These are phyloP conservation scores for Gleditsia sinensis DNA, from an alignment of 306 rosid genomes.

Conservation along the genomic window DNA sequence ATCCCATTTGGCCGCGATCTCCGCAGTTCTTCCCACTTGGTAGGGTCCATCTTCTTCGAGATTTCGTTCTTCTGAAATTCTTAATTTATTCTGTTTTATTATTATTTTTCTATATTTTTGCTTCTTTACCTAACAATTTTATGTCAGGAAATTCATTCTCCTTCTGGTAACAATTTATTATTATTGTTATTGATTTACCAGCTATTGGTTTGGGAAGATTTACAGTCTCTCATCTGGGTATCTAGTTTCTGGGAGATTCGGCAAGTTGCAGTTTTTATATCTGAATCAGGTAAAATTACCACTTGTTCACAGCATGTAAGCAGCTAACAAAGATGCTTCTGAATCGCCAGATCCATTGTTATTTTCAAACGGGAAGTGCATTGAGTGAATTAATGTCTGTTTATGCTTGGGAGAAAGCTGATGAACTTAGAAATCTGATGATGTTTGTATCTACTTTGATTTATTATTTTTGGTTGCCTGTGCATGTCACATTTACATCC, in stretches of 20 bases:
- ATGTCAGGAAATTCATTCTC: not conserved
- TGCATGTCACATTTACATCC: constrained; percentile 1
- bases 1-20: constrained; percentile 33
- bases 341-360: constrained; percentile 33
- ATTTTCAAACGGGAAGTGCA: not conserved
- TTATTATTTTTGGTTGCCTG: not conserved
- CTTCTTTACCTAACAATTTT: constrained; percentile 3
- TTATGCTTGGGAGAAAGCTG: constrained; percentile 8
- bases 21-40: constrained; percentile 2
- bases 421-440: constrained; percentile 1
- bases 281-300: constrained; percentile 42
- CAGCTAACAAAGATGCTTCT: not conserved
- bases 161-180: not conserved
- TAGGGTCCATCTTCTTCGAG: not conserved
- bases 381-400: not conserved
- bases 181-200: constrained; percentile 28
- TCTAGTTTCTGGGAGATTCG: not conserved
- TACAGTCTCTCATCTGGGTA: not conserved
- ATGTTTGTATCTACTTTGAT: not conserved
- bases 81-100: constrained; percentile 1
- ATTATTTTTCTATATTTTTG: constrained; percentile 6
- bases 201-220: constrained; percentile 10
- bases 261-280: not conserved
- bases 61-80: not conserved
- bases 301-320: not conserved